phyloP scores from a whole-genome alignment of 2,329 filamentous ascomycete species.

The Fusarium pininemorale region DNA sequence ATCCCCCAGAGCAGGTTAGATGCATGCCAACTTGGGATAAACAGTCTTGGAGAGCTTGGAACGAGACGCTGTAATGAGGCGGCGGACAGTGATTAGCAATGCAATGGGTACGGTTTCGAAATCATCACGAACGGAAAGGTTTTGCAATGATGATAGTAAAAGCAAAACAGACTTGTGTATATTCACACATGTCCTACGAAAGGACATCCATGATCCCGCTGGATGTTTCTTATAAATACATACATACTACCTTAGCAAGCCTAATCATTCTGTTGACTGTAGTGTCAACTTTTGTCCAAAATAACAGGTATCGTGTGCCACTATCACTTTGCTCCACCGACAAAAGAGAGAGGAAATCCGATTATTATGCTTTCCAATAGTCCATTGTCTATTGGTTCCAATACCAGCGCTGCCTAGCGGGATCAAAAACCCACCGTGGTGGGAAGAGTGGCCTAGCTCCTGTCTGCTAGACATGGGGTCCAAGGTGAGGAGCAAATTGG shows the following conservation, averaged over 20 bases:
- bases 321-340: background rate
- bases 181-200: background rate
- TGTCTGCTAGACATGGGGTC: slow-evolving; percentile 16
- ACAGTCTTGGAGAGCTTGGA: slow-evolving; percentile 55
- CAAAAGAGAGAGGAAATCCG: background rate
- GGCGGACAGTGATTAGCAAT: background rate
- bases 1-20: slow-evolving; percentile 57
- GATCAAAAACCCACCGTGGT: background rate
- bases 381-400: background rate
- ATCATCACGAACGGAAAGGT: too few species aligned
- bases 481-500: slow-evolving; percentile 23
- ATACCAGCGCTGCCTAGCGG: background rate
- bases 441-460: background rate
- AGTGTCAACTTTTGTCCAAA: background rate
- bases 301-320: background rate
- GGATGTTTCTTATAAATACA: slow-evolving; percentile 9
- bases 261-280: background rate
- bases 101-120: background rate
- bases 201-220: background rate
- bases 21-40: slow-evolving; percentile 56
- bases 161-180: background rate
- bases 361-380: background rate
- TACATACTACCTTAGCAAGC: background rate
- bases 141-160: background rate
- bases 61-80: slow-evolving; percentile 19